These are phyloP conservation scores for Asterochloris sp. DNA, from an alignment of 139 green algal genomes.

Conservation along the genomic window DNA sequence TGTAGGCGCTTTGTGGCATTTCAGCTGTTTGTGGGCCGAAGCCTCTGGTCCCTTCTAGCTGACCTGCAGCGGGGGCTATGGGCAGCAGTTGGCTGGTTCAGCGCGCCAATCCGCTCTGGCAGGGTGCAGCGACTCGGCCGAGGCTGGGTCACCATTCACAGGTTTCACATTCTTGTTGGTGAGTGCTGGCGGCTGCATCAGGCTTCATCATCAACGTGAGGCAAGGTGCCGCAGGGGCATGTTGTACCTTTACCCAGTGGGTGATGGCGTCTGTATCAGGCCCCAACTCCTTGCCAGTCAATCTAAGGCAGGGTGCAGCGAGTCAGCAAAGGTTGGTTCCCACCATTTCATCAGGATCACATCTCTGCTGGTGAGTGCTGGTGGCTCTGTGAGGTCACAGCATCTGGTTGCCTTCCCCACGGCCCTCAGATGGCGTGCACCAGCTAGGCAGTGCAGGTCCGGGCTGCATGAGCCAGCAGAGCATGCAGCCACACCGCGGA, in stretches of 20 bases:
- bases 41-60: slow-evolving; percentile 23
- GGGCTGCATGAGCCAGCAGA: no score
- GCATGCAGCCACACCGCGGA: no score
- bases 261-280: background rate
- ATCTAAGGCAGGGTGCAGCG: background rate
- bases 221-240: no score
- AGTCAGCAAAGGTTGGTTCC: background rate
- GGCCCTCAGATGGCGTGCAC: no score
- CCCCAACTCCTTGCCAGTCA: no score
- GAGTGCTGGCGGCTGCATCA: slow-evolving; percentile 9
- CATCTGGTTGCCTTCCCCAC: no score
- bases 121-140: slow-evolving; percentile 27
- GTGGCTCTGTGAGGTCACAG: no score
- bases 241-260: no score
- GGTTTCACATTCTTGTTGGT: slow-evolving; percentile 70
- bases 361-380: slow-evolving; percentile 50
- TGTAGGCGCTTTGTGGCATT: slow-evolving; percentile 17
- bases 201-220: no score
- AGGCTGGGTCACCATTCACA: slow-evolving; percentile 33
- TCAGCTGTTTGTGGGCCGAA: slow-evolving; percentile 21
- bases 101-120: slow-evolving; percentile 24
- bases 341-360: slow-evolving; percentile 42
- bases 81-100: slow-evolving; percentile 50
- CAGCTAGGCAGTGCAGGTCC: no score
- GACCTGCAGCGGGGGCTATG: slow-evolving; percentile 37